Evolutionary conservation across 2,329 filamentous ascomycete species (phyloP).

Genomic region (Beauveria asiatica): DNA sequence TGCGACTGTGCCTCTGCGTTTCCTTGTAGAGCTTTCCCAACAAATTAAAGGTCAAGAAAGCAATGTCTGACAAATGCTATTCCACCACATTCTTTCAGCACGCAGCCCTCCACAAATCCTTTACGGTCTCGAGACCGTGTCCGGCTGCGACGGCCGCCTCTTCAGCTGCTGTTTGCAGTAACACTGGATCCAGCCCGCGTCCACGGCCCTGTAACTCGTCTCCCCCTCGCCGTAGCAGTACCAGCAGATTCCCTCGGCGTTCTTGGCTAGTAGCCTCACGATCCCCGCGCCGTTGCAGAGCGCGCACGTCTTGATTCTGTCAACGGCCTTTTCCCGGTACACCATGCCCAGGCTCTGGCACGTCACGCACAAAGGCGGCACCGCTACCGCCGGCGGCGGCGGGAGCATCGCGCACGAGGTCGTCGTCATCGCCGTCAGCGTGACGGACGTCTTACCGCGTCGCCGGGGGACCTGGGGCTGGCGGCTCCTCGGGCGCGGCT

Average conservation of each 20-base stretch:
- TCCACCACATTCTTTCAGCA: no score
- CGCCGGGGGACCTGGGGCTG: not conserved
- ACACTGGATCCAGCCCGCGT: not conserved
- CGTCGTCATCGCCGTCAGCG: not conserved
- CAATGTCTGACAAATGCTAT: no score
- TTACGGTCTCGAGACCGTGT: not conserved
- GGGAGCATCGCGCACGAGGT: not conserved
- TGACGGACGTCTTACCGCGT: not conserved
- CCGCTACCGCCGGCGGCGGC: not conserved
- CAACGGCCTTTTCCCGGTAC: not conserved
- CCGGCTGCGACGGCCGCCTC: not conserved
- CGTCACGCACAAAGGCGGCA: not conserved
- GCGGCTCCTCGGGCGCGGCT: not conserved
- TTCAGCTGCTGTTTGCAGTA: not conserved
- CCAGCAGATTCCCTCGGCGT: not conserved
- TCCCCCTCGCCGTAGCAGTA: slow-evolving; percentile 4
- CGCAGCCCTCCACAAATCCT: no score
- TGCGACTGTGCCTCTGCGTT: no score
- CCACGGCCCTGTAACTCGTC: not conserved
- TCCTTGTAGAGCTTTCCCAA: no score
- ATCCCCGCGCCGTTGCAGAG: not conserved
- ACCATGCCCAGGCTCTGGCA: not conserved
- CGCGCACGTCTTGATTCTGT: not conserved
- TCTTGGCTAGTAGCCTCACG: not conserved
- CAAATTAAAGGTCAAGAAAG: no score